Evolutionary conservation across 2,329 filamentous ascomycete species (phyloP).

Genomic region (Metarhizium humberi): DNA sequence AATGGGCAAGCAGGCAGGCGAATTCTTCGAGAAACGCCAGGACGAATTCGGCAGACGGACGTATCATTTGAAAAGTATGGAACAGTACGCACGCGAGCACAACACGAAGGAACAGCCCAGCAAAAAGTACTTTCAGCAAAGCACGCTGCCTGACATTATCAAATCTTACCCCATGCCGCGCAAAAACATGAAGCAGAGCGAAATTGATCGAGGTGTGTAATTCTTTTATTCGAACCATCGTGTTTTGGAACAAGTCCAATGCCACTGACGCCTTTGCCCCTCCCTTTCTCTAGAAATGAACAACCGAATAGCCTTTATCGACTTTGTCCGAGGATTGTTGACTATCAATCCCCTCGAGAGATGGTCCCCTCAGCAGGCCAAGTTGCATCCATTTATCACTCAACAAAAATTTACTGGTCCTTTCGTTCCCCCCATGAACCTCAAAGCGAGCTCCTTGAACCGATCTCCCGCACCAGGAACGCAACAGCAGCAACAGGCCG

Average conservation of each 20-base stretch:
- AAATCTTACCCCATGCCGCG: slow-evolving; percentile 96
- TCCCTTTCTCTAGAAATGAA: slow-evolving; percentile 72
- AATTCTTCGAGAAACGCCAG: slow-evolving; percentile 88
- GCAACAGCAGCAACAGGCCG: slow-evolving; percentile 91
- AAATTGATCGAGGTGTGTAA: slow-evolving; percentile 78
- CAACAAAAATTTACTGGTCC: slow-evolving; percentile 95
- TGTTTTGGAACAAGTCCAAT: neutral
- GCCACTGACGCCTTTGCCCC: neutral
- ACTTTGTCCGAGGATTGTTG: slow-evolving; percentile 87
- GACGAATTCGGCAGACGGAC: slow-evolving; percentile 90
- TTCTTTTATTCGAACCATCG: neutral
- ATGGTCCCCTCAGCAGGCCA: slow-evolving; percentile 97
- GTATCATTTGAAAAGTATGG: slow-evolving; percentile 92
- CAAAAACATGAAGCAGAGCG: slow-evolving; percentile 98
- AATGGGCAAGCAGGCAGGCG: slow-evolving; percentile 93
- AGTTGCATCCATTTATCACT: slow-evolving; percentile 95
- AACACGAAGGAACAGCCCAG: slow-evolving; percentile 96
- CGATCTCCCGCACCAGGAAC: slow-evolving; percentile 87
- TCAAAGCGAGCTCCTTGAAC: slow-evolving; percentile 78
- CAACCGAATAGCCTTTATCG: slow-evolving; percentile 93
- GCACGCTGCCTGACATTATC: slow-evolving; percentile 91
- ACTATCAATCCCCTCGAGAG: slow-evolving; percentile 93
- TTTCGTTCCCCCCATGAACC: slow-evolving; percentile 93
- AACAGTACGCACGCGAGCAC: slow-evolving; percentile 93
- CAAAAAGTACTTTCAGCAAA: slow-evolving; percentile 98